A percentile compares a stretch with the other conserved stretches of the same genome.
These are phyloP conservation scores for Huntiella bhutanensis DNA, from an alignment of 2,329 filamentous ascomycete genomes.

Conservation along the genomic window DNA sequence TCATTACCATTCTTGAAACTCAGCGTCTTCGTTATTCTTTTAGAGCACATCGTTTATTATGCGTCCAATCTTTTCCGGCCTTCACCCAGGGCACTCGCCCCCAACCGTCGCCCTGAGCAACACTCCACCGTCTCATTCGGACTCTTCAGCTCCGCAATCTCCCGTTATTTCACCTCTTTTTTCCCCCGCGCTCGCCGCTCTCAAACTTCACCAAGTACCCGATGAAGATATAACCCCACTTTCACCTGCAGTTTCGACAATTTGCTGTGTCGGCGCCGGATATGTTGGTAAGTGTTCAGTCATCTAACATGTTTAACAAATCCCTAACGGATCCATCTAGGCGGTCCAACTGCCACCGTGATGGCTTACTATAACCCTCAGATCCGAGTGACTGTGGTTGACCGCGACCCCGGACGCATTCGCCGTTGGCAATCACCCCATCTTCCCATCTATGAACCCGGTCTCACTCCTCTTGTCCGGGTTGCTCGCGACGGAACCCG, in stretches of 20 bases:
- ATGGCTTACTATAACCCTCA: conserved; percentile 55
- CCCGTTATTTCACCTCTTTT: neutral
- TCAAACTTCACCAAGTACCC: neutral
- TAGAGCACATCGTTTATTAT: neutral
- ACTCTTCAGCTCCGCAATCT: neutral
- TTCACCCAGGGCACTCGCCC: neutral
- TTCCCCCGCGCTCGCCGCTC: neutral
- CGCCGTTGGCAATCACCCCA: conserved; percentile 53
- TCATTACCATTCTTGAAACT: too few species aligned
- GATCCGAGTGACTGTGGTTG: conserved; percentile 56
- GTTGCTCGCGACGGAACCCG: conserved; percentile 40
- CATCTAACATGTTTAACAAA: neutral
- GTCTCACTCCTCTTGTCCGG: conserved; percentile 47
- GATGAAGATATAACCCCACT: neutral
- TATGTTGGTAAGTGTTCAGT: conserved; percentile 44
- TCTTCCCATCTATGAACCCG: conserved; percentile 60
- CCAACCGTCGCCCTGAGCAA: neutral
- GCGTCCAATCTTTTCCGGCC: neutral
- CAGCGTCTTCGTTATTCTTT: too few species aligned
- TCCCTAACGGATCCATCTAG: conserved; percentile 19
- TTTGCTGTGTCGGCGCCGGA: conserved; percentile 58
- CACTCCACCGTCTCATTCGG: neutral
- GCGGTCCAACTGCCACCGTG: conserved; percentile 57
- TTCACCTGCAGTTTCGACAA: conserved; percentile 27
- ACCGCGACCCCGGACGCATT: conserved; percentile 46